Evolutionary conservation across 805 yeast species (phyloP).

Genomic region (Teunomyces aglyptinius): DNA sequence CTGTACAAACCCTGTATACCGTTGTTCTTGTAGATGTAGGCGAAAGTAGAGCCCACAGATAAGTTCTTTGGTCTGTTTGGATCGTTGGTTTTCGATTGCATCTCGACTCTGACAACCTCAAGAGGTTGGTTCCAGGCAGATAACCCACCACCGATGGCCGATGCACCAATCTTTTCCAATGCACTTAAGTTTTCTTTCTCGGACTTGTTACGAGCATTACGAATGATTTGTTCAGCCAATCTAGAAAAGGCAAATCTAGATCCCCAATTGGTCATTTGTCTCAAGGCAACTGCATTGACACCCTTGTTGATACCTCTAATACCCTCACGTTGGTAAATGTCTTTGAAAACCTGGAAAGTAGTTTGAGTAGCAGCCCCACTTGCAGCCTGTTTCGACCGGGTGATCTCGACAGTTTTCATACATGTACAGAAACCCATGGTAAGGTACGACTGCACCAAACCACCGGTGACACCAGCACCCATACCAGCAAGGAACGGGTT

Average conservation of each 20-base stretch:
- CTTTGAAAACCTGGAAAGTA: conserved; percentile 81
- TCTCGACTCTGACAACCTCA: conserved; percentile 95
- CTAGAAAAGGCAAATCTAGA: conserved; percentile 92
- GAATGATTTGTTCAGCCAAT: conserved; percentile 83
- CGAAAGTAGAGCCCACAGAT: conserved; percentile 71
- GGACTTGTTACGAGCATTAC: conserved; percentile 58
- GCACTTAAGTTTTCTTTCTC: conserved; percentile 62
- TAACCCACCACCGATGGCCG: conserved; percentile 94
- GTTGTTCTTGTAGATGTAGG: conserved; percentile 76
- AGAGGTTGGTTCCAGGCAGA: conserved; percentile 99
- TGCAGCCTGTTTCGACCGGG: conserved; percentile 72
- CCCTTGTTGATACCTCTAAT: conserved; percentile 95
- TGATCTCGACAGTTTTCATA: conserved; percentile 98
- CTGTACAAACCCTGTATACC: conserved; percentile 91
- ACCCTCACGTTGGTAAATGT: conserved; percentile 83
- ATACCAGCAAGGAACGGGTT: conserved; percentile 79
- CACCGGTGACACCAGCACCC: conserved; percentile 94
- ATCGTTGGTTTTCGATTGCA: conserved; percentile 93
- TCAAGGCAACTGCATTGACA: conserved; percentile 97
- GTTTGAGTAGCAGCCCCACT: conserved; percentile 66
- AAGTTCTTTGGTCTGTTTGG: conserved; percentile 94
- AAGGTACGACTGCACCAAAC: conserved; percentile 92
- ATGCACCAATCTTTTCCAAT: conserved; percentile 76
- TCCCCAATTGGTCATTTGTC: conserved; percentile 99
- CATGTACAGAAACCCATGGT: conserved; percentile 99